Percentiles rank a stretch among this genome's conserved stretches.
These are phyloP conservation scores for Schizochytrium sp. DNA, from an alignment of 108 stramenopile genomes.

Conservation along the genomic window DNA sequence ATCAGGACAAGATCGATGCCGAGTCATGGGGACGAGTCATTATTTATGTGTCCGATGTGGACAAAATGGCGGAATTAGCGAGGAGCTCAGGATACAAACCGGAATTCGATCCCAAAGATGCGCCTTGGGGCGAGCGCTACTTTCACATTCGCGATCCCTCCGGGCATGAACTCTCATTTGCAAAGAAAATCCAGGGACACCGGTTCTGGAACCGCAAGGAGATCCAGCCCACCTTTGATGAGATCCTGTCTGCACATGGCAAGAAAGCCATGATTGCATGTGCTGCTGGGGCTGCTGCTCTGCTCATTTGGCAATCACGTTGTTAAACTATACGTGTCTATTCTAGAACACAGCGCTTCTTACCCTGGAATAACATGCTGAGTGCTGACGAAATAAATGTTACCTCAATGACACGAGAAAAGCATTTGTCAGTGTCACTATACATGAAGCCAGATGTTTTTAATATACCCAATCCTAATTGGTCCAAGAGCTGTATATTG, in stretches of 20 bases:
- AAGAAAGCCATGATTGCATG: background rate
- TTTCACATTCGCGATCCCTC: constrained; percentile 25
- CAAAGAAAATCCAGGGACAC: constrained; percentile 11
- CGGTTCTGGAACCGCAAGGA: background rate
- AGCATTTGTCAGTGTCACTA: background rate
- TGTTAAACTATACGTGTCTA: background rate
- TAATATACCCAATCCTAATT: background rate
- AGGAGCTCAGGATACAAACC: background rate
- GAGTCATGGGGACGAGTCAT: constrained; percentile 14
- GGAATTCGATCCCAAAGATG: background rate
- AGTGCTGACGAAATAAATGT: background rate
- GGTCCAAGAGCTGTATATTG: no score
- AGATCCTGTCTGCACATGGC: background rate
- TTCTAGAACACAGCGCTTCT: background rate
- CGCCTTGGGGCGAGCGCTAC: constrained; percentile 17
- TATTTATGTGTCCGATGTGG: constrained; percentile 30
- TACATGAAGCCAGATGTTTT: background rate
- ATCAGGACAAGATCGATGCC: background rate
- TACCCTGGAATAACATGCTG: background rate
- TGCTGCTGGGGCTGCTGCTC: background rate
- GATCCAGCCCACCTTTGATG: background rate
- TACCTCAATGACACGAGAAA: background rate
- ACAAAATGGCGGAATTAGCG: background rate
- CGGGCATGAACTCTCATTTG: constrained; percentile 15
- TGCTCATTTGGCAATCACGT: background rate